phyloP scores from a whole-genome alignment of 345 rosid genomes.

The Lumnitzera littorea region DNA sequence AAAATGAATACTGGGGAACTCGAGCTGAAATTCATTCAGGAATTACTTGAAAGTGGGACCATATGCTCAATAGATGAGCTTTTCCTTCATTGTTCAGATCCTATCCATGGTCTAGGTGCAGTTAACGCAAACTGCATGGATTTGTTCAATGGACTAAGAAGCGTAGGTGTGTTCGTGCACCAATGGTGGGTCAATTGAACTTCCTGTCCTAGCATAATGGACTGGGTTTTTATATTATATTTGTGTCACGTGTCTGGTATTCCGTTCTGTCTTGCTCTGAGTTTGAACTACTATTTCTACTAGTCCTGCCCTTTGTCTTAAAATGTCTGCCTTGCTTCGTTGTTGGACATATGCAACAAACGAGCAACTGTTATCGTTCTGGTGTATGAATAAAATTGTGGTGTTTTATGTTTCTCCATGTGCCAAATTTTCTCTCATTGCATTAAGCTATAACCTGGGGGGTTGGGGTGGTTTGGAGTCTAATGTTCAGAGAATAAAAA shows the following conservation, averaged over 20 bases:
- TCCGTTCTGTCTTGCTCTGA: not conserved
- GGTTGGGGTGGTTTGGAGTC: no score
- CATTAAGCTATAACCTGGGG: no score
- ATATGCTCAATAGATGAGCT: conserved; percentile 76
- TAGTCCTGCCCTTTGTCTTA: not conserved
- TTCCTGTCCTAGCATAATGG: not conserved
- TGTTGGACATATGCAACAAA: conserved; percentile 1
- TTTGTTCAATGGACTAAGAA: conserved; percentile 54
- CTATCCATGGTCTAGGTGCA: conserved; percentile 16
- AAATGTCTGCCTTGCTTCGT: not conserved
- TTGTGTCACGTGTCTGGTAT: not conserved
- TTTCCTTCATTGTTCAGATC: conserved; percentile 52
- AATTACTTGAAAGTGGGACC: conserved; percentile 53
- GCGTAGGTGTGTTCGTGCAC: conserved; percentile 72
- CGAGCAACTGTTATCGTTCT: not conserved
- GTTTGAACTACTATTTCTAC: not conserved
- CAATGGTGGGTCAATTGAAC: conserved; percentile 68
- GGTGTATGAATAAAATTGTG: not conserved
- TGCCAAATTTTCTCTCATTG: no score
- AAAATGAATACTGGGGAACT: conserved; percentile 63
- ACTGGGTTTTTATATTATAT: not conserved
- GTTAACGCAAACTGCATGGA: conserved; percentile 37
- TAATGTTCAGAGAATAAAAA: no score
- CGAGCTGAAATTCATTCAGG: conserved; percentile 52
- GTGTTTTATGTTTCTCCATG: no score